Percentiles rank a stretch among this genome's conserved stretches.
These are phyloP conservation scores for Coleophoma eucalyptorum DNA, from an alignment of 2,329 filamentous ascomycete species.

Conservation along the genomic window DNA sequence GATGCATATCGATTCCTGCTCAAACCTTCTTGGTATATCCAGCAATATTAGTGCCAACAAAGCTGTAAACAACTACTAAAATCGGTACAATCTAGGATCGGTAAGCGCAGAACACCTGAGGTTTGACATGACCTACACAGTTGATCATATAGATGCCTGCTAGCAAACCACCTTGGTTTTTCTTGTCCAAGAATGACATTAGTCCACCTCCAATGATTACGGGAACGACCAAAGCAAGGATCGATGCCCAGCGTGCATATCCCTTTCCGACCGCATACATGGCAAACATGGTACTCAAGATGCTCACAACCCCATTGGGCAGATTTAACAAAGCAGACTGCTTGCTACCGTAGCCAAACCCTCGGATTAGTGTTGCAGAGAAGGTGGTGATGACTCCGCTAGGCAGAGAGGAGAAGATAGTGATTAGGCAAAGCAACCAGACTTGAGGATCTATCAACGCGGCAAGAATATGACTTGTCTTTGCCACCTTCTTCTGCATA, in stretches of 20 bases:
- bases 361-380: conserved; percentile 6
- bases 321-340: conserved; percentile 39
- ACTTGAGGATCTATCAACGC: conserved; percentile 17
- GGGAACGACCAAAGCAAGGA: conserved; percentile 37
- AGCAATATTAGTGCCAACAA: conserved; percentile 17
- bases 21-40: conserved; percentile 42
- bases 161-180: conserved; percentile 35
- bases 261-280: conserved; percentile 35
- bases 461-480: conserved; percentile 18
- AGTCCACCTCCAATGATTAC: conserved; percentile 40
- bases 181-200: conserved; percentile 30
- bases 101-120: neutral
- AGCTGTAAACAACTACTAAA: conserved; percentile 32
- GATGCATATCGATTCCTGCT: conserved; percentile 9
- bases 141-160: conserved; percentile 40
- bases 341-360: conserved; percentile 37
- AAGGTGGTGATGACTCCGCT: conserved; percentile 1
- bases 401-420: neutral
- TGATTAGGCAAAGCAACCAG: conserved; percentile 1
- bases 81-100: conserved; percentile 27
- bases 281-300: conserved; percentile 33
- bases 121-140: conserved; percentile 8
- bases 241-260: conserved; percentile 35
- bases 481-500: neutral
- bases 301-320: conserved; percentile 36